Evolutionary conservation across 164 flowering plant species (phyloP), one percentile per base, ranked within the genome.

Genomic region (Dillenia suffruticosa): DNA sequence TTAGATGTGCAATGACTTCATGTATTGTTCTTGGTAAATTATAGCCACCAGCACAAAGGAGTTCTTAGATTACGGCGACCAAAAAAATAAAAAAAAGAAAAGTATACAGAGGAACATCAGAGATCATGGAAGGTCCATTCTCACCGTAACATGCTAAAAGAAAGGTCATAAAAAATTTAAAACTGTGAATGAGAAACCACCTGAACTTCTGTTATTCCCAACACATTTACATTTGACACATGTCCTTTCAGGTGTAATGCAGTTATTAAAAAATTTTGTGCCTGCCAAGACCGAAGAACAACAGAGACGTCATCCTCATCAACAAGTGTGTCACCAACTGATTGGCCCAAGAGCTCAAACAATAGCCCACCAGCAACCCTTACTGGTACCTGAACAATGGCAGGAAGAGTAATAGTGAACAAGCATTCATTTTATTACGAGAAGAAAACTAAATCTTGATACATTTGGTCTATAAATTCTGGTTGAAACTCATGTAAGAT

Each of bases 131-230:
- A 32, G 40, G 12, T 58, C 49, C 44, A 40, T 47, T 26, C 46
- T 47, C 26, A 16, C 48, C 57, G 5, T 46, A 51, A 3, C 10
- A 51, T 2, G 52, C 40, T 32, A 32, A 50, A 12, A 47, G 26
- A 32, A 32, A 32, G 14, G 9, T 49, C 19, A 47, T 47, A 46
- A 11, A 17, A 5, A 17, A 48, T 32, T 2, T 24, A 26, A 13
- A 49, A 45, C 43, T 1, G 54, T 51, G 19, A 13, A 67, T 14
- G n/a, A 69, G 55, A 59, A 59, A 44, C 40, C 40, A 90, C 97
- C 98, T 93, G 96, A 54, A 93, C 94, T 82, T 93, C 98, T 50
- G 84, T 77, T 57, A 93, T 80, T 8, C 98, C 98, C 70, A 93
- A 70, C 19, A 90, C 87, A 77, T 93, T 87, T 56, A 84, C 49